phyloP scores from a whole-genome alignment of 2,329 filamentous ascomycete genomes.

The Neopestalotiopsis rosae region DNA sequence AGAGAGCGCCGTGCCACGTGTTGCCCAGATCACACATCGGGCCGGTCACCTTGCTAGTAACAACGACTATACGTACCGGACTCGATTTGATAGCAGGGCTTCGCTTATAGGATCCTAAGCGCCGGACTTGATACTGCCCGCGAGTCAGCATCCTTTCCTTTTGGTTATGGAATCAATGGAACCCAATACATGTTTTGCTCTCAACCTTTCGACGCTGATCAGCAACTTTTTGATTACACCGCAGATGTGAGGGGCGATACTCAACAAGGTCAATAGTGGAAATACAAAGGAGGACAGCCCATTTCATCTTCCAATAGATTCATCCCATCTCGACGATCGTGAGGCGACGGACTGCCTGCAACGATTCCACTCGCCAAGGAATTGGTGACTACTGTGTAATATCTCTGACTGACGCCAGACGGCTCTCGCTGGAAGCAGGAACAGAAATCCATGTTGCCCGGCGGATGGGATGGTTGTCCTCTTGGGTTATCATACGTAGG shows the following conservation, averaged over 20 bases:
- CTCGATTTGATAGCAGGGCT: neutral
- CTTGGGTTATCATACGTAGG: no score
- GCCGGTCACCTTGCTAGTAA: neutral
- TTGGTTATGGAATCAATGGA: neutral
- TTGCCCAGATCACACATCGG: neutral
- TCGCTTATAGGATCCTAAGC: neutral
- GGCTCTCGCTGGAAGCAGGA: neutral
- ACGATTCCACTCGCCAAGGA: neutral
- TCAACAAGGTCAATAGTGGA: neutral
- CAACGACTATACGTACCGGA: neutral
- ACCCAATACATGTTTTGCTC: neutral
- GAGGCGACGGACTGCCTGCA: neutral
- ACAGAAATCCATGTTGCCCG: neutral
- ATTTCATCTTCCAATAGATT: neutral
- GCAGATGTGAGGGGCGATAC: neutral
- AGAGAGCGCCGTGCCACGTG: neutral
- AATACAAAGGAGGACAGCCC: neutral
- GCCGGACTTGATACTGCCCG: neutral
- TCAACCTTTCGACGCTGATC: neutral
- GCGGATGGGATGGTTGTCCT: no score
- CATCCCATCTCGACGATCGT: neutral
- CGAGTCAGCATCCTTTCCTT: neutral
- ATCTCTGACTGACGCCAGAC: neutral
- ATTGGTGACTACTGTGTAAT: neutral
- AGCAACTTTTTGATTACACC: neutral